Conservation (phyloP, 202 grass and related monocot species). For the Saccharum hybrid region DNA sequence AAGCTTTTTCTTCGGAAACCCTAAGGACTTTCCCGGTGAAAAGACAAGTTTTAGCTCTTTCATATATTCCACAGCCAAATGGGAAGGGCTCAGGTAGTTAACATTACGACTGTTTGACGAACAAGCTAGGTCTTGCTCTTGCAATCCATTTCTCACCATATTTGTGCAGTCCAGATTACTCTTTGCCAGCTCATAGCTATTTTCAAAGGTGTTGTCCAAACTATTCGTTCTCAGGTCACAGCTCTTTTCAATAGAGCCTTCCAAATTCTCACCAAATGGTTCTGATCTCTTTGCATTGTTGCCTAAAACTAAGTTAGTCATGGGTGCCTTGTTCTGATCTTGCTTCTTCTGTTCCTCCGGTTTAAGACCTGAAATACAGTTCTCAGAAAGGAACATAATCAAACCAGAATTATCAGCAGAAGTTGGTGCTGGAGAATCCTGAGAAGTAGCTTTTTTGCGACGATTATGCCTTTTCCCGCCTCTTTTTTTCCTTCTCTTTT, state of each 20-base stretch:
- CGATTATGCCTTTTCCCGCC: constrained; percentile 13
- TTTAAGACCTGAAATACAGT: constrained; percentile 19
- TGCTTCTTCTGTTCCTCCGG: neutral
- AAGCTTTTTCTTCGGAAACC: constrained; percentile 64
- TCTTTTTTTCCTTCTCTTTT: constrained; percentile 26
- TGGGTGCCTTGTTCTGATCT: constrained; percentile 15
- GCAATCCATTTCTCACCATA: constrained; percentile 35
- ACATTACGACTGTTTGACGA: constrained; percentile 4
- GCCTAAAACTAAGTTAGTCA: constrained; percentile 3
- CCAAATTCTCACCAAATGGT: constrained; percentile 20
- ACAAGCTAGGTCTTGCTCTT: constrained; percentile 25
- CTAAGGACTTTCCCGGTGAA: constrained; percentile 39
- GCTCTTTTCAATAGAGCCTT: constrained; percentile 37
- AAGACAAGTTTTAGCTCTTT: constrained; percentile 31
- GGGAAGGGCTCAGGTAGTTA: constrained; percentile 27
- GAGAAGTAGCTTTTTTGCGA: neutral
- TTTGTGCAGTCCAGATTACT: constrained; percentile 35
- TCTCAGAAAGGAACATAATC: constrained; percentile 7
- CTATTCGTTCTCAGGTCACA: neutral
- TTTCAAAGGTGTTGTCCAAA: constrained; percentile 28
- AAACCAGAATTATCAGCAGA: constrained; percentile 7
- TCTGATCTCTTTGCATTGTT: constrained; percentile 5
- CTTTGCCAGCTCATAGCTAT: constrained; percentile 24
- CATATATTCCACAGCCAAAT: constrained; percentile 36
- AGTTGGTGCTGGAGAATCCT: constrained; percentile 26